These are phyloP conservation scores for Cladosporium austrohemisphaericum DNA, from an alignment of 2,329 filamentous ascomycete species.

Conservation along the genomic window DNA sequence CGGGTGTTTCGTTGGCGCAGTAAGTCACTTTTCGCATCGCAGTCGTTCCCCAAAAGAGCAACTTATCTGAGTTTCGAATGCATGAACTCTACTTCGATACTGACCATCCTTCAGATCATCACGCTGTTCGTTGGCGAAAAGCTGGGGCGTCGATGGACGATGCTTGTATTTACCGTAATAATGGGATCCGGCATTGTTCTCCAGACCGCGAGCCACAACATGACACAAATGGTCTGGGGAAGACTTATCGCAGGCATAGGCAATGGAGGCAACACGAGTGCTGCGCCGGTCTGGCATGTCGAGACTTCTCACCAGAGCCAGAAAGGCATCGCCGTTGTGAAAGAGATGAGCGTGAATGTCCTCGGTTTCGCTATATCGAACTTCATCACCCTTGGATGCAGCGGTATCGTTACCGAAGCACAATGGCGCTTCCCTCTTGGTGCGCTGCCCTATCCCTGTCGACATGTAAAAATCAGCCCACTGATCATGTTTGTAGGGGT, in stretches of 20 bases:
- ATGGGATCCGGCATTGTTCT: slow-evolving; percentile 38
- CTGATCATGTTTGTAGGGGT: slow-evolving; percentile 17
- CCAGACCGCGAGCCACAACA: slow-evolving; percentile 35
- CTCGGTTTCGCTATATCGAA: slow-evolving; percentile 22
- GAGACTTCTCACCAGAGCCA: slow-evolving; percentile 22
- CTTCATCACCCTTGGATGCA: slow-evolving; percentile 24
- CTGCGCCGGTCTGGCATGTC: slow-evolving; percentile 41
- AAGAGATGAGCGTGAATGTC: slow-evolving; percentile 25
- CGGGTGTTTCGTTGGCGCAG: slow-evolving; percentile 28
- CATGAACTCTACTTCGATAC: too few relatives aligned
- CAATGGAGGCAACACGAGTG: slow-evolving; percentile 34
- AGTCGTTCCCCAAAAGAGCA: too few relatives aligned
- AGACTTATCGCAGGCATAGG: slow-evolving; percentile 40
- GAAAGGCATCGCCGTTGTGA: slow-evolving; percentile 22
- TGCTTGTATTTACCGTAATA: slow-evolving; percentile 31
- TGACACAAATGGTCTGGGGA: slow-evolving; percentile 38
- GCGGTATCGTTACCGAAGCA: slow-evolving; percentile 19
- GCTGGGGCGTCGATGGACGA: slow-evolving; percentile 27
- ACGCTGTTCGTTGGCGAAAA: slow-evolving; percentile 27
- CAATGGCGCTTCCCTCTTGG: slow-evolving; percentile 25
- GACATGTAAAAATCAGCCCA: neutral
- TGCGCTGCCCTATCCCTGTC: neutral
- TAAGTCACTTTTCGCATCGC: too few relatives aligned
- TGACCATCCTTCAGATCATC: too few relatives aligned
- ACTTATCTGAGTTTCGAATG: too few relatives aligned